Evolutionary conservation across 768 basidiomycete species (phyloP).

Genomic region (Psilocybe cyanescens): DNA sequence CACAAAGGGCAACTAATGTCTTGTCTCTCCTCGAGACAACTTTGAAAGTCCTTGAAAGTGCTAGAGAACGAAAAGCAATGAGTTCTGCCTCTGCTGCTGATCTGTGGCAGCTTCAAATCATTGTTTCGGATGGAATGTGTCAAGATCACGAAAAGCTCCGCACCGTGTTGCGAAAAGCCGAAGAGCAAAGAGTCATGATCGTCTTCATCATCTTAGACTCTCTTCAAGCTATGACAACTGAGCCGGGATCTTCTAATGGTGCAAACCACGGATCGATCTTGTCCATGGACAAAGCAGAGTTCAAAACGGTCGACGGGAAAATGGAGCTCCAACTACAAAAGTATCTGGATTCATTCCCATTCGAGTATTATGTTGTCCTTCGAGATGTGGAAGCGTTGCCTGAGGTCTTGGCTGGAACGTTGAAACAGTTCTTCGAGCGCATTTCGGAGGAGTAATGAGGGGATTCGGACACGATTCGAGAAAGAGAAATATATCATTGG

Average conservation of each 20-base stretch:
- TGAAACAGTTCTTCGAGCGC: conserved; percentile 92
- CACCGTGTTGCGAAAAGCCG: conserved; percentile 78
- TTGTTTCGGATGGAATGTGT: conserved; percentile 99
- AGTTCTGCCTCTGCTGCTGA: conserved; percentile 73
- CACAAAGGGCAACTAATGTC: conserved; percentile 89
- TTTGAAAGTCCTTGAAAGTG: conserved; percentile 72
- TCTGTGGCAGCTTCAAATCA: conserved; percentile 97
- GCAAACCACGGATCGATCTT: conserved; percentile 76
- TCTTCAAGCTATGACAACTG: conserved; percentile 50
- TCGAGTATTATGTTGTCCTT: conserved; percentile 96
- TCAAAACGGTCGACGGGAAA: conserved; percentile 76
- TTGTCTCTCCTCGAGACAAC: conserved; percentile 81
- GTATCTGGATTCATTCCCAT: conserved; percentile 96
- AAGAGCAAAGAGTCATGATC: conserved; percentile 91
- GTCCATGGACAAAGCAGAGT: conserved; percentile 90
- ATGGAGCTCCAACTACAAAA: conserved; percentile 89
- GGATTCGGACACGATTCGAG: too few relatives aligned
- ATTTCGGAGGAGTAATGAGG: conserved; percentile 65
- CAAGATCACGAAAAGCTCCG: conserved; percentile 91
- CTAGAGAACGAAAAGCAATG: conserved; percentile 66
- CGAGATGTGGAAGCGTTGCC: conserved; percentile 90
- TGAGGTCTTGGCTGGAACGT: conserved; percentile 82
- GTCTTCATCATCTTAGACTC: conserved; percentile 97
- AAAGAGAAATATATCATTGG: too few relatives aligned
- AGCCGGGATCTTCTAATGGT: conserved; percentile 20